Percentiles rank a stretch among this genome's conserved stretches.
These are phyloP conservation scores for Baorangia bicolor DNA, from an alignment of 768 basidiomycete species.

Conservation along the genomic window DNA sequence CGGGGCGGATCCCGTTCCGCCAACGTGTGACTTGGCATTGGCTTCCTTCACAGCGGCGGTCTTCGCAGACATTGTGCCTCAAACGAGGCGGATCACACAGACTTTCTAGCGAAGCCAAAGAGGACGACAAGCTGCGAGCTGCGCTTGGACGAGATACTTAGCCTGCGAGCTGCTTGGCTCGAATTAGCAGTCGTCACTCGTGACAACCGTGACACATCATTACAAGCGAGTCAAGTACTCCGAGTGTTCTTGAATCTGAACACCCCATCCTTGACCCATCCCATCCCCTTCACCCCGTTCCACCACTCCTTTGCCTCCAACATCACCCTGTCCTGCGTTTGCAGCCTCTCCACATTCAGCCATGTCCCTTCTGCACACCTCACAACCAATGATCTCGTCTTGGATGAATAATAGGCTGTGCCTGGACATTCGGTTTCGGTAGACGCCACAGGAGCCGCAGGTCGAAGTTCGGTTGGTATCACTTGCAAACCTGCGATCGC, in stretches of 20 bases:
- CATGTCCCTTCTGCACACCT: constrained; percentile 54
- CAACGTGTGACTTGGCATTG: constrained; percentile 14
- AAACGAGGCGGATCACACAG: constrained; percentile 14
- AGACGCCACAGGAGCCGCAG: background rate
- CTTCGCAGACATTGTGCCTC: constrained; percentile 22
- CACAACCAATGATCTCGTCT: constrained; percentile 44
- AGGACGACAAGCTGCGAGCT: background rate
- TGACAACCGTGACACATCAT: constrained; percentile 16
- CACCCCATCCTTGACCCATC: constrained; percentile 20
- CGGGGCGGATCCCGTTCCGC: constrained; percentile 6
- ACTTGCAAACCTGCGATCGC: constrained; percentile 20
- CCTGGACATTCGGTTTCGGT: constrained; percentile 36
- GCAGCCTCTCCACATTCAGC: constrained; percentile 54
- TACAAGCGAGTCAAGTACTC: background rate
- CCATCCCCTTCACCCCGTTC: constrained; percentile 58
- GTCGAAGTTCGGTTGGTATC: constrained; percentile 2
- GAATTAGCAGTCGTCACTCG: constrained; percentile 17
- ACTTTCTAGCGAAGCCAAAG: constrained; percentile 5
- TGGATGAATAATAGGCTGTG: constrained; percentile 42
- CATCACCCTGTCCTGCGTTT: constrained; percentile 58
- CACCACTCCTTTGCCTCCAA: constrained; percentile 70
- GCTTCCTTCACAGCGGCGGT: constrained; percentile 15
- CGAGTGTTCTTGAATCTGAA: constrained; percentile 16
- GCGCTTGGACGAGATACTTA: background rate
- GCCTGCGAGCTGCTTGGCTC: background rate